Conservation (phyloP, 306 rosid genomes). For the Lathyrus sativus region DNA sequence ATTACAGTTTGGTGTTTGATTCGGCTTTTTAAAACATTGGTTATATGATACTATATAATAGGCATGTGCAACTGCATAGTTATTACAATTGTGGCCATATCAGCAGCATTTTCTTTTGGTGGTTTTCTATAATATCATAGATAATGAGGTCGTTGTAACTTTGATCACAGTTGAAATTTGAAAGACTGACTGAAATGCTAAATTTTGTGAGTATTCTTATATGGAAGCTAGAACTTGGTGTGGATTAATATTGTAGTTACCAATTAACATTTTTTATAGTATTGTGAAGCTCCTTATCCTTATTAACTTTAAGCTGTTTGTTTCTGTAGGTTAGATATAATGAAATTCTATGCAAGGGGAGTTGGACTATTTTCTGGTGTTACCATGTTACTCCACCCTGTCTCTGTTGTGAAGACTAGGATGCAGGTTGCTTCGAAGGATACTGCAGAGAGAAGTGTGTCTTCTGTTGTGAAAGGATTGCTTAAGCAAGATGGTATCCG, state of each 20-base stretch:
- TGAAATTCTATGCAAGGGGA: slow-evolving; percentile 80
- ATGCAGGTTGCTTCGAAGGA: slow-evolving; percentile 85
- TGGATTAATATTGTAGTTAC: background rate
- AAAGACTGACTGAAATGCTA: too few relatives aligned
- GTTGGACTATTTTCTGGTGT: slow-evolving; percentile 89
- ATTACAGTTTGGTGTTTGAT: background rate
- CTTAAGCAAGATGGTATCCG: slow-evolving; percentile 79
- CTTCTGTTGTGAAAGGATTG: slow-evolving; percentile 70
- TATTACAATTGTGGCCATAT: too few relatives aligned
- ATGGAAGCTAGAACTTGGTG: background rate
- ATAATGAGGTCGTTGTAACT: background rate
- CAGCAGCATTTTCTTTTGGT: too few relatives aligned
- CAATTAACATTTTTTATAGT: too few relatives aligned
- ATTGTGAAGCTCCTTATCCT: slow-evolving; percentile 18
- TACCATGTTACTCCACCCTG: slow-evolving; percentile 82
- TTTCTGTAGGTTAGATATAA: slow-evolving; percentile 79
- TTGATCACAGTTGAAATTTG: background rate
- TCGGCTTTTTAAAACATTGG: background rate
- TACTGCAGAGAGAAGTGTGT: slow-evolving; percentile 65
- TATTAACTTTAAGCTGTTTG: slow-evolving; percentile 26
- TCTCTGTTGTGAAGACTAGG: slow-evolving; percentile 87
- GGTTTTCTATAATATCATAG: background rate
- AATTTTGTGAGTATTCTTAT: background rate
- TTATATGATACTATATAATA: too few relatives aligned
- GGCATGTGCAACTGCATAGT: too few relatives aligned